Conservation (phyloP, 2,329 filamentous ascomycete genomes). For the Ophiosphaerella herpotricha region DNA sequence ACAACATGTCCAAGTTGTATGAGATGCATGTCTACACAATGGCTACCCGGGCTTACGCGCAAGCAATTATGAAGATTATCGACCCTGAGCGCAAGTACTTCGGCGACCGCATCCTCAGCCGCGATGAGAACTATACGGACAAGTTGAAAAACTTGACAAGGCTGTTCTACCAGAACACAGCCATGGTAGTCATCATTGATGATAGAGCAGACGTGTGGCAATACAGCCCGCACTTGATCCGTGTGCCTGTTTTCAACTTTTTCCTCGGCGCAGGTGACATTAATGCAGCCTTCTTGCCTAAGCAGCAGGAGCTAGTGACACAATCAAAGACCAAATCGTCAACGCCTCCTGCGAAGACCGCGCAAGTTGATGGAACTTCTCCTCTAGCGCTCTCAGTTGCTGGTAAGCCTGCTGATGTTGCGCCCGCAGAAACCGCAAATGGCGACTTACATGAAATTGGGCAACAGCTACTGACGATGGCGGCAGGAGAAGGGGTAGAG, state of each 20-base stretch:
- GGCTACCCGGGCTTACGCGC: constrained; percentile 95
- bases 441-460: constrained; percentile 66
- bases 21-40: constrained; percentile 99
- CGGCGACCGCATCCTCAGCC: constrained; percentile 91
- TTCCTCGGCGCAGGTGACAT: constrained; percentile 98
- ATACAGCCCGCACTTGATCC: constrained; percentile 91
- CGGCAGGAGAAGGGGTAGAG: constrained; percentile 68
- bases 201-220: constrained; percentile 96
- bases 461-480: constrained; percentile 76
- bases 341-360: constrained; percentile 17
- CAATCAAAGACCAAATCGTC: constrained; percentile 26
- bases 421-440: constrained; percentile 33
- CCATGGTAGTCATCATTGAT: constrained; percentile 99
- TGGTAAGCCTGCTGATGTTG: constrained; percentile 26
- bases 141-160: constrained; percentile 87
- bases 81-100: constrained; percentile 90
- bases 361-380: constrained; percentile 18
- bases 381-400: constrained; percentile 21
- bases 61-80: constrained; percentile 88
- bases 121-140: constrained; percentile 94
- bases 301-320: constrained; percentile 56
- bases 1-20: constrained; percentile 77
- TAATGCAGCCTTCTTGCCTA: constrained; percentile 95
- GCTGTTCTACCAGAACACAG: constrained; percentile 93
- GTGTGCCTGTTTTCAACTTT: constrained; percentile 94